Evolutionary conservation across 495 filamentous ascomycete species (phyloP).

Genomic region (Chlorociboria aeruginascens): DNA sequence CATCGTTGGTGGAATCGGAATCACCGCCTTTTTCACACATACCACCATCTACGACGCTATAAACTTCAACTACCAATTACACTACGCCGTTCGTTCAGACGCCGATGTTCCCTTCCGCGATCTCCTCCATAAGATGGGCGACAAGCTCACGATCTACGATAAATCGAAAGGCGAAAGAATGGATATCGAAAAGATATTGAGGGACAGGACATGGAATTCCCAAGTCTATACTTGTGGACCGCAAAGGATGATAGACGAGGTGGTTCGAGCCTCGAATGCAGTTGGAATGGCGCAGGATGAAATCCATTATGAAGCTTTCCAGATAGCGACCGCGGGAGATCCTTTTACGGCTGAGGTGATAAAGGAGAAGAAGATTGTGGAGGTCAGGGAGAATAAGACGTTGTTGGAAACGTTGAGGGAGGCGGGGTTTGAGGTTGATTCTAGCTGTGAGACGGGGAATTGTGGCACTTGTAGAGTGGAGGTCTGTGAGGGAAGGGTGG

Average conservation of each 20-base stretch:
- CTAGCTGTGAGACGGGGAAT: constrained; percentile 45
- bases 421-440: constrained; percentile 32
- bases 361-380: constrained; percentile 15
- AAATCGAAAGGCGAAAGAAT: constrained; percentile 32
- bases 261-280: constrained; percentile 22
- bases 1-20: constrained; percentile 38
- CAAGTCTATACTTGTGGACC: constrained; percentile 45
- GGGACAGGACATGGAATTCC: constrained; percentile 30
- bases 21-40: constrained; percentile 36
- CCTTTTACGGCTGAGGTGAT: constrained; percentile 40
- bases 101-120: constrained; percentile 33
- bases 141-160: constrained; percentile 31
- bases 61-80: constrained; percentile 31
- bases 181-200: constrained; percentile 30
- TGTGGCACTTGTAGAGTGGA: constrained; percentile 44
- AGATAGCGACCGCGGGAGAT: constrained; percentile 36
- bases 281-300: constrained; percentile 29
- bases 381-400: constrained; percentile 26
- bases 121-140: constrained; percentile 14
- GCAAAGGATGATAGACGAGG: constrained; percentile 35
- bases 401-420: constrained; percentile 29
- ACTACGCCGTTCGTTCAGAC: constrained; percentile 35
- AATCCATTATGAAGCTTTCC: constrained; percentile 45
- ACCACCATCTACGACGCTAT: constrained; percentile 16
- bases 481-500: constrained; percentile 35